Conservation (phyloP, 2,329 filamentous ascomycete species). For the Phyllosticta capitalensis region DNA sequence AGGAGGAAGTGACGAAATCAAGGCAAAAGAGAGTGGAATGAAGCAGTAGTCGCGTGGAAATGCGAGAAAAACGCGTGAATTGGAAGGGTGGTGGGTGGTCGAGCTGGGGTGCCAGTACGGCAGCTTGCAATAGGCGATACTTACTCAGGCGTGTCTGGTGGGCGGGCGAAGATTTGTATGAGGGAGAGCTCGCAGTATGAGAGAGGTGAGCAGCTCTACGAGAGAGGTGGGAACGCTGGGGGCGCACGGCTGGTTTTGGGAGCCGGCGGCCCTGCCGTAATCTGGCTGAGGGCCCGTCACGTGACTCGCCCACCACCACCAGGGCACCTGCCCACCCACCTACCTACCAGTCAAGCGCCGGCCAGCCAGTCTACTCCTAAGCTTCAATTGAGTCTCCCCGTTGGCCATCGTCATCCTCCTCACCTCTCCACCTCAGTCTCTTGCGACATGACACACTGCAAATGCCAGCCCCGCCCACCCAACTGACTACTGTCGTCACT, state of each 20-base stretch:
- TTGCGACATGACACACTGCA: too few species aligned
- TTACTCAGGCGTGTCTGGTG: constrained; percentile 8
- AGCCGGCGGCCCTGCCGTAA: not conserved
- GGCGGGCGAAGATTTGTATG: constrained; percentile 6
- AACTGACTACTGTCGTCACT: too few species aligned
- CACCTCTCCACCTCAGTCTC: too few species aligned
- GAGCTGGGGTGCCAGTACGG: constrained; percentile 14
- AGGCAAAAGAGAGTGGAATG: constrained; percentile 11
- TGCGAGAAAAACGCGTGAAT: constrained; percentile 16
- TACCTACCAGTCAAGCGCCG: too few species aligned
- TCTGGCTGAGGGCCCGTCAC: not conserved
- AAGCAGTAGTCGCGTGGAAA: constrained; percentile 16
- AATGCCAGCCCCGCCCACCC: too few species aligned
- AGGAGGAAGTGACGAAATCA: constrained; percentile 22
- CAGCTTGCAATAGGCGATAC: constrained; percentile 8
- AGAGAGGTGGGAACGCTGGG: not conserved
- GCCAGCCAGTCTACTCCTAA: too few species aligned
- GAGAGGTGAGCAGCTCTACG: constrained; percentile 1
- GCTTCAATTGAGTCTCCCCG: too few species aligned
- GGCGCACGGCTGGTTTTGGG: not conserved
- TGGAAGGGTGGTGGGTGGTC: constrained; percentile 18
- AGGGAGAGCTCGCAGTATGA: constrained; percentile 2
- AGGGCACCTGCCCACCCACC: too few species aligned
- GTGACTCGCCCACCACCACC: too few species aligned
- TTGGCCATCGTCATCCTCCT: too few species aligned